phyloP scores from a whole-genome alignment of 768 basidiomycete species.

The Boletus sensibilis region DNA sequence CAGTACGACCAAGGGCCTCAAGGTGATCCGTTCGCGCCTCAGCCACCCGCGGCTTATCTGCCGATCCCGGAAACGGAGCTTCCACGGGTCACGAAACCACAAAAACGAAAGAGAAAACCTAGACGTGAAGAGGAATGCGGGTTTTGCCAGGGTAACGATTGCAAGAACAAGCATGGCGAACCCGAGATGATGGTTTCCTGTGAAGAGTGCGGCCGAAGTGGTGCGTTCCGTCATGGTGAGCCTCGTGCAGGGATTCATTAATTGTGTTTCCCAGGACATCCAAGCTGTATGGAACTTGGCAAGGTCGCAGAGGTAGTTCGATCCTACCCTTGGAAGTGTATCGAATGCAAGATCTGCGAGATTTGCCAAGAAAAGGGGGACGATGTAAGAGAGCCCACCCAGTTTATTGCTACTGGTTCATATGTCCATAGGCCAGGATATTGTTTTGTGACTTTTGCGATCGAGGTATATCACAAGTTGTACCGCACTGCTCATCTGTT shows the following conservation, averaged over 20 bases:
- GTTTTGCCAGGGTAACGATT: conserved; percentile 71
- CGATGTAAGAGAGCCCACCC: conserved; percentile 60
- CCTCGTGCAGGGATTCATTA: neutral
- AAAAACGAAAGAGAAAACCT: conserved; percentile 45
- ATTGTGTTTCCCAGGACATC: conserved; percentile 58
- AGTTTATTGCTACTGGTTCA: conserved; percentile 22
- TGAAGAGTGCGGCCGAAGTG: conserved; percentile 78
- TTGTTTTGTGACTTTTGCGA: conserved; percentile 95
- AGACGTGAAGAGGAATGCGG: conserved; percentile 68
- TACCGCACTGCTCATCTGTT: conserved; percentile 3
- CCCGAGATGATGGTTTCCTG: conserved; percentile 77
- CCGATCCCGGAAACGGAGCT: conserved; percentile 46
- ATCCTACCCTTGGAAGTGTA: conserved; percentile 82
- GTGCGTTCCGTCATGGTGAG: conserved; percentile 40
- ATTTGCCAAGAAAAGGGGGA: conserved; percentile 82
- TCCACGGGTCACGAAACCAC: conserved; percentile 41
- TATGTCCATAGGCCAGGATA: conserved; percentile 58
- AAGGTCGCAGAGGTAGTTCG: conserved; percentile 59
- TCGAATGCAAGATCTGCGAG: conserved; percentile 91
- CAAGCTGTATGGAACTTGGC: conserved; percentile 73
- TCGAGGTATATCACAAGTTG: conserved; percentile 52
- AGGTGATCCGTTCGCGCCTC: conserved; percentile 81
- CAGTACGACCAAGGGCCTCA: conserved; percentile 75
- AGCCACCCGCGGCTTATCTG: conserved; percentile 50
- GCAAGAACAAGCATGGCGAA: conserved; percentile 53